Percentiles rank a stretch among this genome's conserved stretches.
Evolutionary conservation across 2,329 filamentous ascomycete species (phyloP).

Genomic region (Ophiostoma sp.): DNA sequence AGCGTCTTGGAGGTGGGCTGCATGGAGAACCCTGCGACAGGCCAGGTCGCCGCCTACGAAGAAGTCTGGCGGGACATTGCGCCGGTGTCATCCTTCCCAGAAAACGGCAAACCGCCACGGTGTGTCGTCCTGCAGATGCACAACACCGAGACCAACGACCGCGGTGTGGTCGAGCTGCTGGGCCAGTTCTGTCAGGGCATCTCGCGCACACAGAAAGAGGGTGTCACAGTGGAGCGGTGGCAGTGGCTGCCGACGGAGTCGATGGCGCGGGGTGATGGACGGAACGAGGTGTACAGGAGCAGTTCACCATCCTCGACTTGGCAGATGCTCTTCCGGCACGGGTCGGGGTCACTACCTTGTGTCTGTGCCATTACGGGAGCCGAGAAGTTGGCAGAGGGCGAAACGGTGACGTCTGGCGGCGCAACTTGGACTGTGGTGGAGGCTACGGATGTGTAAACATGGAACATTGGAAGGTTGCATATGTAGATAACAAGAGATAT

Average conservation of each 20-base stretch:
- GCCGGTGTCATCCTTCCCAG: slow-evolving; percentile 30
- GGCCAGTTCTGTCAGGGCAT: slow-evolving; percentile 60
- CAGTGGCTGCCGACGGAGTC: slow-evolving; percentile 38
- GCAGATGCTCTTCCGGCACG: slow-evolving; percentile 17
- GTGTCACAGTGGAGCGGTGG: slow-evolving; percentile 57
- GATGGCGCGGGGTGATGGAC: background rate
- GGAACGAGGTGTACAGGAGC: background rate
- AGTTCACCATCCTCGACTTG: background rate
- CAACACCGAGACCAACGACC: slow-evolving; percentile 36
- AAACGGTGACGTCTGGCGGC: background rate
- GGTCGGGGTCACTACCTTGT: slow-evolving; percentile 24
- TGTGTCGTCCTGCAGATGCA: slow-evolving; percentile 45
- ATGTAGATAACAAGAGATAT: background rate
- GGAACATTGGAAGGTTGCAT: background rate
- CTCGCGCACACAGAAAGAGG: slow-evolving; percentile 44
- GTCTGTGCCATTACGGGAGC: background rate
- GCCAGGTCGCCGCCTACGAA: slow-evolving; percentile 57
- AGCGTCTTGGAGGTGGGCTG: slow-evolving; percentile 56
- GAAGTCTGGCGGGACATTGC: slow-evolving; percentile 60
- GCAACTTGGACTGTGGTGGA: slow-evolving; percentile 21
- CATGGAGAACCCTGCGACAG: slow-evolving; percentile 61
- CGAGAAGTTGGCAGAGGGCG: slow-evolving; percentile 7
- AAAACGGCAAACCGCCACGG: background rate
- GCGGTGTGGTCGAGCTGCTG: slow-evolving; percentile 55
- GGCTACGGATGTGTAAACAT: background rate